Percentiles rank a stretch among this genome's conserved stretches.
Conservation (phyloP, 2,329 filamentous ascomycete species). For the Penicillium olsonii region DNA sequence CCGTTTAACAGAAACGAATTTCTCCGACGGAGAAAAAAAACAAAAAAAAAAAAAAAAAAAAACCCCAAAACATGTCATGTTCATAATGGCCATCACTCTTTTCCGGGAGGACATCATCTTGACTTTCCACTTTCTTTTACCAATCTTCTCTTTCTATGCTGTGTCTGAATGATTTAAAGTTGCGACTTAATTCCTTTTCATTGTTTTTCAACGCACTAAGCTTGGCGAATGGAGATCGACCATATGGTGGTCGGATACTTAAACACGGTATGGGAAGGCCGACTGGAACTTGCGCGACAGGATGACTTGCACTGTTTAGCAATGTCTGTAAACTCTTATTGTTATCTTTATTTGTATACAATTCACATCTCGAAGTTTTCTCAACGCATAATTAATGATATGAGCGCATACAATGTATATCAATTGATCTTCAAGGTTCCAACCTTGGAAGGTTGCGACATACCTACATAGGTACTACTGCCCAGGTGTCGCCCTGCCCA, state of each 20-base stretch:
- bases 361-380: not conserved
- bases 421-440: too few species aligned
- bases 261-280: not conserved
- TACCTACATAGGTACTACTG: too few species aligned
- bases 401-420: too few species aligned
- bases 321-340: not conserved
- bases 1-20: too few species aligned
- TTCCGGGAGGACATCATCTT: not conserved
- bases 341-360: conserved; percentile 2
- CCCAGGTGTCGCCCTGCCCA: too few species aligned
- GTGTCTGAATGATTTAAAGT: not conserved
- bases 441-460: too few species aligned
- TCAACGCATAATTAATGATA: too few species aligned
- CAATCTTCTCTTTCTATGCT: not conserved
- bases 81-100: not conserved
- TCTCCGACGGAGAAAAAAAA: too few species aligned
- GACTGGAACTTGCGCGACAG: not conserved
- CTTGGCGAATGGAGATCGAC: conserved; percentile 11
- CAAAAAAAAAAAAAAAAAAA: not conserved
- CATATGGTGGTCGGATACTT: not conserved
- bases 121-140: not conserved
- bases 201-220: not conserved
- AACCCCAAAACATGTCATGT: not conserved
- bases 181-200: not conserved
- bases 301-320: not conserved